These are phyloP conservation scores for Phytophthora nicotianae DNA, from an alignment of 352 stramenopile genomes.

Conservation along the genomic window DNA sequence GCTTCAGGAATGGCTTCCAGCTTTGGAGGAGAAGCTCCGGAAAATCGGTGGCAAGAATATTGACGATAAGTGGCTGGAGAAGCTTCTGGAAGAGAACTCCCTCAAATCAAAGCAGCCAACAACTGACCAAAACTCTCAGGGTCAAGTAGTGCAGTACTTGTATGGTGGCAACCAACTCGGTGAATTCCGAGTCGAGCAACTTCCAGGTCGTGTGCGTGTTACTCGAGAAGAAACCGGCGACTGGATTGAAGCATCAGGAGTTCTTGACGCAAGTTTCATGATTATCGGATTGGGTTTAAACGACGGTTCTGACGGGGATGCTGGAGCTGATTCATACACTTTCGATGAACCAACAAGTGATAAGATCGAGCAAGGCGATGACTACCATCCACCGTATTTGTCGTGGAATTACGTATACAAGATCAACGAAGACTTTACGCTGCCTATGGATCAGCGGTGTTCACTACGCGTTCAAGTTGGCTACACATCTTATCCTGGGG, in stretches of 20 bases:
- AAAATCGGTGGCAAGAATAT: constrained; percentile 26
- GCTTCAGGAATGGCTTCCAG: constrained; percentile 56
- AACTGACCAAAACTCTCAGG: constrained; percentile 18
- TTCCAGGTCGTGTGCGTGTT: constrained; percentile 57
- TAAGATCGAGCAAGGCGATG: constrained; percentile 21
- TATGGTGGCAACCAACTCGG: constrained; percentile 64
- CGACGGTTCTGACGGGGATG: constrained; percentile 26
- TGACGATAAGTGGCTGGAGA: constrained; percentile 32
- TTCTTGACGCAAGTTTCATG: constrained; percentile 54
- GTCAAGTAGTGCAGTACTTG: constrained; percentile 41
- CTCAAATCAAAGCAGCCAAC: constrained; percentile 3
- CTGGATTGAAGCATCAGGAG: constrained; percentile 64
- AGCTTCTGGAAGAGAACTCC: constrained; percentile 28
- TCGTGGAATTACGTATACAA: constrained; percentile 55
- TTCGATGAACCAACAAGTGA: constrained; percentile 27
- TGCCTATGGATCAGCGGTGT: constrained; percentile 45
- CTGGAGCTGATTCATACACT: constrained; percentile 34
- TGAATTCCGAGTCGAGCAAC: constrained; percentile 70
- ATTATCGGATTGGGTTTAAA: constrained; percentile 42
- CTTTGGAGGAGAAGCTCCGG: constrained; percentile 53
- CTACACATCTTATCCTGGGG: constrained; percentile 12
- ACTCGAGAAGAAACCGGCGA: constrained; percentile 69
- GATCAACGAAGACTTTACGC: constrained; percentile 28
- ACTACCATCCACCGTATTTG: constrained; percentile 43
- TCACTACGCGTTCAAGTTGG: constrained; percentile 38